Evolutionary conservation across 768 basidiomycete species (phyloP), one percentile per base, ranked within the genome.

Genomic region (Lactifluus piperatus): DNA sequence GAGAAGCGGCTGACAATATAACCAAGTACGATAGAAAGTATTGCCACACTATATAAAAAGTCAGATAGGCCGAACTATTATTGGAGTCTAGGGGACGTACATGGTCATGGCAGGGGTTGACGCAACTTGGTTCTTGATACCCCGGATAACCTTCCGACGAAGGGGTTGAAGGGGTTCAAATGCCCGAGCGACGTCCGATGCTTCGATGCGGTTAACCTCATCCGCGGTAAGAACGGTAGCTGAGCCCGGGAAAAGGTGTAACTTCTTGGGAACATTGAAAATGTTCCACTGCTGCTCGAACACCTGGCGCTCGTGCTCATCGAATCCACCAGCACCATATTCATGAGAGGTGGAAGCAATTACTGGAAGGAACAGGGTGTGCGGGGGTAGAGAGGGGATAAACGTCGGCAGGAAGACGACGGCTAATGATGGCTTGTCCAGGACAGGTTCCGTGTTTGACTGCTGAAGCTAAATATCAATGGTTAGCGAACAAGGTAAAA

Each of bases 21-120:
- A 70, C 84, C 75, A 29, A 87, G 73, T n/a, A 88, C 75, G 39
- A 89, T 74, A 39, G 85, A 85, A 63, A 89, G 71, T 49, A 89
- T 69, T 0, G 86, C 84, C 60, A 89, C 78, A 49, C 87, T 89
- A 62, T n/a, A 44, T 16, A 34, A 45, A 62, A 2, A 3, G 58
- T 64, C 41, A 63, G 59, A 20, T 14, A 51, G 41, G 37, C 22
- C 8, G 6, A 16, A 37, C 9, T n/a, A 7, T 30, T 22, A 49
- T 47, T 30, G 36, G 10, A 10, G 24, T 18, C 29, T 57, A 67
- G 9, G 34, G 34, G 43, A 71, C 83, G n/a, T 74, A 88, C 87
- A 89, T 72, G 22, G 84, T 86, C 49, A 84, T 74, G 36, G 85
- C 76, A 66, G 84, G 81, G 48, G 77, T 74, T 26, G 82, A 75